Base-by-base conservation (phyloP, 202 grass and related monocot species). In the Setaria viridis region DNA sequence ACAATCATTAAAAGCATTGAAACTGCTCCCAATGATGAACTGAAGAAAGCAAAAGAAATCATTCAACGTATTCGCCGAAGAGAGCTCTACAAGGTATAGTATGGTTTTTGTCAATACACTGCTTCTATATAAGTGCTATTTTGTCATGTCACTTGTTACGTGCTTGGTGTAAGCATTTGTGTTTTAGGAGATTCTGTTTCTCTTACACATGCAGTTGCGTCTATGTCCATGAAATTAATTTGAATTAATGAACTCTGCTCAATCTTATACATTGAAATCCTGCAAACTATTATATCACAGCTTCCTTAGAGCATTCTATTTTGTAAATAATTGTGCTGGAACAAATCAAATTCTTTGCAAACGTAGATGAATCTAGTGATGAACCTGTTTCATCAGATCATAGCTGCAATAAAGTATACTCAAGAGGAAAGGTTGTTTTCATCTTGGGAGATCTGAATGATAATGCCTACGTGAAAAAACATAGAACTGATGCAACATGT, bases 1-100 rank as follows among this genome's bases (percentile, higher is more conserved):
- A 95, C 95, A 43, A 87, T 98, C 79, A 84, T 98, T n/a, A 98
- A 98, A 82, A 83, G n/a, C 72, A 98, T 95, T 54, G 93, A 98
- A 89, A 88, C 87, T 81, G 90, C 93, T 56, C 82, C 87, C 5
- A 92, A 88, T 2, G 55, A 76, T 85, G 90, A 94, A 72, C 77
- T 95, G 84, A 76, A 95, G 62, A 92, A 95, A 86, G 84, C 95
- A 35, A 94, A 88, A 88, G 86, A 92, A 64, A 92, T 98, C 64
- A 91, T 98, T 62, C 87, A 86, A 67, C 83, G 93, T 64, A 88
- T 98, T 70, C 93, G 96, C 13, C 88, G 90, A 43, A 95, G 96
- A 89, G 88, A 98, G 62, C 86, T 98, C 33, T 98, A 98, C 79
- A 91, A 93, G 91, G 96, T 94, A 25, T 25, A 88, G 12, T 50